Percentiles rank a stretch among this genome's conserved stretches.
These are phyloP conservation scores for Salicornia ramosissima DNA, from an alignment of 148 eudicot genomes.

Conservation along the genomic window DNA sequence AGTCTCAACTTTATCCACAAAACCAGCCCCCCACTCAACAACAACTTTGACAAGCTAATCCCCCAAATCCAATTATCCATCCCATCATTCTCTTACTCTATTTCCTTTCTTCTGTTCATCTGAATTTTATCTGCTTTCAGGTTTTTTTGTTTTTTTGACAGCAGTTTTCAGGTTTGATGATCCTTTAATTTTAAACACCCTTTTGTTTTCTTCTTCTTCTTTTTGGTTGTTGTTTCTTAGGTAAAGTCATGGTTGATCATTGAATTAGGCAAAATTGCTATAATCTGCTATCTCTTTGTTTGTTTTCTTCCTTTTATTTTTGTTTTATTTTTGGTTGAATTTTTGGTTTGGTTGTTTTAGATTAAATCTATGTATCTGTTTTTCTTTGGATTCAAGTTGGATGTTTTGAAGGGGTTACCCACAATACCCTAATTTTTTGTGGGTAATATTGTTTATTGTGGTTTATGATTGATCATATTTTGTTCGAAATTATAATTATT, in stretches of 20 bases:
- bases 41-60: not conserved
- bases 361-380: not conserved
- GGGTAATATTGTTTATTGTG: not conserved
- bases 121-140: not conserved
- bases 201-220: not conserved
- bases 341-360: not conserved
- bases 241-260: slow-evolving; percentile 11
- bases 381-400: not conserved
- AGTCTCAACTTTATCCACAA: slow-evolving; percentile 19
- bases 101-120: slow-evolving; percentile 2
- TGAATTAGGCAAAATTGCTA: not conserved
- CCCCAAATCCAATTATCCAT: not conserved
- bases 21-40: not conserved
- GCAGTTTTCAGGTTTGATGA: slow-evolving; percentile 20
- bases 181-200: not conserved
- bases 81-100: not conserved
- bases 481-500: not conserved
- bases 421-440: not conserved
- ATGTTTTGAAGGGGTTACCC: not conserved
- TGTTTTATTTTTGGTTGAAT: not conserved
- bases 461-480: not conserved
- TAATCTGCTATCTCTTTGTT: not conserved
- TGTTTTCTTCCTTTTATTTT: not conserved
- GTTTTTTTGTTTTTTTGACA: no score
- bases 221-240: not conserved